These are phyloP conservation scores for Mucor piriformis DNA, from an alignment of 371 early-diverging fungal genomes.

Conservation along the genomic window DNA sequence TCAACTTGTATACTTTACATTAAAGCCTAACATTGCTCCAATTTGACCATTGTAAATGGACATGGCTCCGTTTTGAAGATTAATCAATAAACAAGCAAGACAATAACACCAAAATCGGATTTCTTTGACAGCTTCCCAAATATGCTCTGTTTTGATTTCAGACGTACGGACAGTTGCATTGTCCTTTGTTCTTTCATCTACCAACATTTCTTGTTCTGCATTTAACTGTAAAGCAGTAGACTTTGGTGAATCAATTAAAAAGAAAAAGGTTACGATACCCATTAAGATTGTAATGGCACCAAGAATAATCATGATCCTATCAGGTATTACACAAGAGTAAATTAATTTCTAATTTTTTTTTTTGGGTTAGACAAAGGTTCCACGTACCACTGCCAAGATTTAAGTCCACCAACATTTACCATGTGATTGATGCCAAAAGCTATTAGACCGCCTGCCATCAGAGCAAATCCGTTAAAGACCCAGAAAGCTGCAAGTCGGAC, in stretches of 20 bases:
- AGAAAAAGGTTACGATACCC: constrained; percentile 35
- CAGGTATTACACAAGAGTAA: too few species aligned
- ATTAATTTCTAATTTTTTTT: not conserved
- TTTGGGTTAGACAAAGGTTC: not conserved
- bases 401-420: constrained; percentile 26
- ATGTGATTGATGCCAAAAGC: constrained; percentile 35
- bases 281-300: constrained; percentile 29
- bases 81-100: constrained; percentile 31
- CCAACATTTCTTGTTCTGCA: constrained; percentile 39
- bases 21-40: constrained; percentile 33
- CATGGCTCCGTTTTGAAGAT: constrained; percentile 43
- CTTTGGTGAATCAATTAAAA: constrained; percentile 41
- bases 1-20: constrained; percentile 19
- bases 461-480: constrained; percentile 29
- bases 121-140: constrained; percentile 37
- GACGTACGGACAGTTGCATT: constrained; percentile 36
- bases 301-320: constrained; percentile 39
- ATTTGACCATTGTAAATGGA: constrained; percentile 38
- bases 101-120: constrained; percentile 33
- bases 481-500: constrained; percentile 35
- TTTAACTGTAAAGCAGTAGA: constrained; percentile 30
- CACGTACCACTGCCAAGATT: constrained; percentile 42
- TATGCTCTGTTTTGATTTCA: constrained; percentile 31
- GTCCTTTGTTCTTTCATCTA: constrained; percentile 36
- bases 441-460: constrained; percentile 32